phyloP scores from a whole-genome alignment of 345 rosid genomes.

The Salix viminalis region DNA sequence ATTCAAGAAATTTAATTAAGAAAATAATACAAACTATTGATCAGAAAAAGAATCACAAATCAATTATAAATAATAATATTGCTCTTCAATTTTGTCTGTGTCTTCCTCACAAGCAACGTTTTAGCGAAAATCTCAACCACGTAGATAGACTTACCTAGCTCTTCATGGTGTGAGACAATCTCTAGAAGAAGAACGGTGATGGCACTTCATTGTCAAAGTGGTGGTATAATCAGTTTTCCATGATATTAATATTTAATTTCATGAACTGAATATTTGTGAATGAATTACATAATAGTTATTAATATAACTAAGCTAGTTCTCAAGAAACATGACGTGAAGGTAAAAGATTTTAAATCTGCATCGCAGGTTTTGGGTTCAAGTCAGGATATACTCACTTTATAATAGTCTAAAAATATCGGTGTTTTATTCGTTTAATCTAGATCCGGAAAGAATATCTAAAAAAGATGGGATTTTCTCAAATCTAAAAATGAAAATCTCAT shows the following conservation, averaged over 20 bases:
- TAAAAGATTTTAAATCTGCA: no score
- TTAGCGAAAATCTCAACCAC: background rate
- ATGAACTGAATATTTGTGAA: background rate
- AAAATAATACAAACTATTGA: background rate
- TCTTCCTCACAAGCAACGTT: background rate
- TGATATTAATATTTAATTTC: background rate
- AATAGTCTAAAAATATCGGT: accelerated
- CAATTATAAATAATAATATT: no score
- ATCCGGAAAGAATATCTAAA: accelerated
- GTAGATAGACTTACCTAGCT: no score
- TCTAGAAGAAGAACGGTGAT: background rate
- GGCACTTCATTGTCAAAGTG: background rate
- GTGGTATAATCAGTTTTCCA: background rate
- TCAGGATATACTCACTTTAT: no score
- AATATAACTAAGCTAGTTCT: background rate
- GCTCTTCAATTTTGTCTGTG: background rate
- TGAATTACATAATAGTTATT: background rate
- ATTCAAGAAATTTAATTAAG: background rate
- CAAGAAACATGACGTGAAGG: background rate
- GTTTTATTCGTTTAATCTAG: no score
- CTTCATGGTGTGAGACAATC: no score
- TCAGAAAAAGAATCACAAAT: no score
- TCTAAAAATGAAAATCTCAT: no score
- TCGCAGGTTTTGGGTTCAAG: no score
- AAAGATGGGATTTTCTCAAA: no score